Percentiles rank a stretch among this genome's conserved stretches.
phyloP scores from a whole-genome alignment of 2,329 filamentous ascomycete genomes.

The Monilinia aucupariae region DNA sequence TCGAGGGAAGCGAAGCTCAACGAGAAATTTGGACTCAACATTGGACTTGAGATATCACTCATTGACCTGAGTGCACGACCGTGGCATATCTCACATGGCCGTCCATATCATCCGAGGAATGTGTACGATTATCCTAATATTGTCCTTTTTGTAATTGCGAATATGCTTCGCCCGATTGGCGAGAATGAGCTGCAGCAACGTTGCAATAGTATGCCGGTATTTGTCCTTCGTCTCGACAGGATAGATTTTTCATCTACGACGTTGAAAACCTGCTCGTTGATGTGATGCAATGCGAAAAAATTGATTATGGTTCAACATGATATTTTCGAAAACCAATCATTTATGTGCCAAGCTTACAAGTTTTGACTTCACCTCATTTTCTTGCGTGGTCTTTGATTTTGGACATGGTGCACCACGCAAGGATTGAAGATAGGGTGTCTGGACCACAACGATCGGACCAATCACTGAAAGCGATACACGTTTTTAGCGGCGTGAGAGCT shows the following conservation, averaged over 20 bases:
- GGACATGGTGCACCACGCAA: background rate
- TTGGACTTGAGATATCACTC: conserved; percentile 54
- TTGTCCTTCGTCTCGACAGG: background rate
- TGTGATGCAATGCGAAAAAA: conserved; percentile 4
- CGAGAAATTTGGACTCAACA: conserved; percentile 69
- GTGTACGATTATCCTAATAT: conserved; percentile 10
- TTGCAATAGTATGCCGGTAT: conserved; percentile 13
- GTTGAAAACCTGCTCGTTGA: background rate
- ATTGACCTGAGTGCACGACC: background rate
- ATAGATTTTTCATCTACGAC: background rate
- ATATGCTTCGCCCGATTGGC: conserved; percentile 5
- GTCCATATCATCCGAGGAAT: background rate
- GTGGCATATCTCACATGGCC: conserved; percentile 15
- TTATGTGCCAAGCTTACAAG: background rate
- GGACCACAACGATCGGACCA: conserved; percentile 12
- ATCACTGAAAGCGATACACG: conserved; percentile 5
- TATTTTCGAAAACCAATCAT: background rate
- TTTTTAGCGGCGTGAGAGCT: background rate
- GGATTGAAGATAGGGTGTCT: conserved; percentile 4
- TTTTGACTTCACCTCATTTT: conserved; percentile 2
- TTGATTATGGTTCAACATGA: background rate
- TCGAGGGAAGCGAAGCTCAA: conserved; percentile 49
- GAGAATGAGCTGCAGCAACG: conserved; percentile 13
- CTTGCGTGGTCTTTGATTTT: background rate
- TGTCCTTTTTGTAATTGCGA: background rate